phyloP scores from a whole-genome alignment of 2,329 filamentous ascomycete genomes.

The Ustulina deusta region DNA sequence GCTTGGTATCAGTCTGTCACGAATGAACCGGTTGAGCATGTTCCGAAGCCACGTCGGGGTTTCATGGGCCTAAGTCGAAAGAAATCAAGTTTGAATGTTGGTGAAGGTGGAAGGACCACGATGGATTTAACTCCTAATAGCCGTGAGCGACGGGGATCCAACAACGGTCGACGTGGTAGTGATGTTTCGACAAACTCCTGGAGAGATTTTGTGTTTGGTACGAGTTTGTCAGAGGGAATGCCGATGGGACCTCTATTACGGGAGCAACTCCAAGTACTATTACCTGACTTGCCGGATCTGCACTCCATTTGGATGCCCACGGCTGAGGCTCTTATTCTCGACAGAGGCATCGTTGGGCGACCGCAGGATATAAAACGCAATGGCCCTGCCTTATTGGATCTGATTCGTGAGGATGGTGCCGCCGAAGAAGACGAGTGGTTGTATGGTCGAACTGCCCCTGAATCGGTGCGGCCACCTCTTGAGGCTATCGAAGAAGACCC shows the following conservation, averaged over 20 bases:
- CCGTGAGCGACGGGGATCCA: slow-evolving; percentile 49
- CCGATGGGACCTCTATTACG: slow-evolving; percentile 68
- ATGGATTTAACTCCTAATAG: slow-evolving; percentile 33
- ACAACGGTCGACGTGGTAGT: slow-evolving; percentile 46
- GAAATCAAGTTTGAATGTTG: slow-evolving; percentile 61
- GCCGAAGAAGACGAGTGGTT: slow-evolving; percentile 73
- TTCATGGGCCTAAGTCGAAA: slow-evolving; percentile 68
- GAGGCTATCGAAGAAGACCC: slow-evolving; percentile 66
- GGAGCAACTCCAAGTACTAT: slow-evolving; percentile 63
- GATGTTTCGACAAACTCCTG: slow-evolving; percentile 46
- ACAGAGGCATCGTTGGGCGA: slow-evolving; percentile 68
- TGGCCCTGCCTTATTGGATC: slow-evolving; percentile 70
- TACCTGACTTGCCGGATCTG: slow-evolving; percentile 68
- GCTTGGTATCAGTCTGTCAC: slow-evolving; percentile 67
- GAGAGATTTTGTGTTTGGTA: slow-evolving; percentile 66
- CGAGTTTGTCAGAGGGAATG: slow-evolving; percentile 70
- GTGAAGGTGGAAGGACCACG: slow-evolving; percentile 47
- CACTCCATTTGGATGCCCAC: slow-evolving; percentile 73
- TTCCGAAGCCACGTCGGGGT: slow-evolving; percentile 63
- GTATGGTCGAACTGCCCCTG: slow-evolving; percentile 66
- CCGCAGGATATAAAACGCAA: slow-evolving; percentile 73
- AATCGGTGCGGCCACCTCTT: slow-evolving; percentile 65
- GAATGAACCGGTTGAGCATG: slow-evolving; percentile 58
- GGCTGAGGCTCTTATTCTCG: slow-evolving; percentile 71
- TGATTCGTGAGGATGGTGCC: slow-evolving; percentile 72